Conservation (phyloP, 1,284 basidiomycete genomes). For the Tetrapyrgos nigripes region DNA sequence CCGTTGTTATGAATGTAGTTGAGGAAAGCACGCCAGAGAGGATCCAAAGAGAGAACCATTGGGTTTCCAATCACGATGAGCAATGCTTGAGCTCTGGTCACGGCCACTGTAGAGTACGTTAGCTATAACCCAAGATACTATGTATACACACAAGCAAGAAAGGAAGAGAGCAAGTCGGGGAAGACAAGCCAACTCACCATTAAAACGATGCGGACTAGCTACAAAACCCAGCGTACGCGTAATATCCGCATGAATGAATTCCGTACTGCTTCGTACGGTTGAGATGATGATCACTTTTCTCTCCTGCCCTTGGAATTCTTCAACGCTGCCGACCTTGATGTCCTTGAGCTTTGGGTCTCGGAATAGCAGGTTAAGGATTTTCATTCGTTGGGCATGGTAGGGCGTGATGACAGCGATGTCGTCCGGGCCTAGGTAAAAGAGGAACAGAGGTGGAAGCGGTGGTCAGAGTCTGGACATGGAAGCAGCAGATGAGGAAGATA, state of each 20-base stretch:
- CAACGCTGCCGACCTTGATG: constrained; percentile 51
- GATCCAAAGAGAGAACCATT: constrained; percentile 46
- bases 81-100: constrained; percentile 50
- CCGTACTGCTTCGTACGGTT: constrained; percentile 48
- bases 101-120: constrained; percentile 39
- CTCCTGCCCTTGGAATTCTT: constrained; percentile 50
- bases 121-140: too few relatives aligned
- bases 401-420: constrained; percentile 52
- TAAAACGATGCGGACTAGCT: constrained; percentile 50
- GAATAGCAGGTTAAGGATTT: constrained; percentile 33
- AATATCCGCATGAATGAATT: constrained; percentile 46
- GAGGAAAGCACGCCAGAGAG: constrained; percentile 48
- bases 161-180: neutral
- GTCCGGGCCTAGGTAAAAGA: constrained; percentile 19
- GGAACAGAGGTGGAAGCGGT: neutral
- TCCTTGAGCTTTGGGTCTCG: constrained; percentile 26
- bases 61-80: constrained; percentile 51
- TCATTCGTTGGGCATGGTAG: constrained; percentile 48
- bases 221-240: constrained; percentile 51
- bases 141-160: neutral
- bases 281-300: constrained; percentile 49
- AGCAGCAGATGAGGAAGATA: neutral
- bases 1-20: constrained; percentile 42
- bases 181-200: constrained; percentile 36
- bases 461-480: neutral